Percentiles rank a stretch among this genome's conserved stretches.
These are phyloP conservation scores for Irpex sp. DNA, from an alignment of 1,284 basidiomycete species.

Conservation along the genomic window DNA sequence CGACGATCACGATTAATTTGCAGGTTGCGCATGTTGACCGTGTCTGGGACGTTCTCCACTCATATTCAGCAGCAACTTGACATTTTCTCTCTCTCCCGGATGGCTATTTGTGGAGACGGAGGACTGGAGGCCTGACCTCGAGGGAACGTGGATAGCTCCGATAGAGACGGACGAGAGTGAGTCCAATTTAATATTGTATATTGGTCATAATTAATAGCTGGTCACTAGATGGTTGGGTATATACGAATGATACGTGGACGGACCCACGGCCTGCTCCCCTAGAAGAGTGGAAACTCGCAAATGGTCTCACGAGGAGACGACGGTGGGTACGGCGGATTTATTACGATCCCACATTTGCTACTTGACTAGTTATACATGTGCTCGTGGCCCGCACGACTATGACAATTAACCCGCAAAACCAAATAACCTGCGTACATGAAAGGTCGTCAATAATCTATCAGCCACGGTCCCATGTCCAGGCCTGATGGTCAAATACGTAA, in stretches of 20 bases:
- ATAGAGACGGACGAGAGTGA: slow-evolving; percentile 45
- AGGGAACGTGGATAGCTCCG: slow-evolving; percentile 47
- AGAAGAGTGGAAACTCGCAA: slow-evolving; percentile 37
- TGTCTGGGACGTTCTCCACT: slow-evolving; percentile 16
- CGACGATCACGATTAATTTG: background rate
- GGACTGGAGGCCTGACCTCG: slow-evolving; percentile 67
- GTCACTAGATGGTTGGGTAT: slow-evolving; percentile 67
- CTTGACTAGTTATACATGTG: background rate
- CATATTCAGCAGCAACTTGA: slow-evolving; percentile 63
- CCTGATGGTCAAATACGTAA: background rate
- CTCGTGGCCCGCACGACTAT: background rate
- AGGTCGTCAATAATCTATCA: background rate
- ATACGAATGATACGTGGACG: slow-evolving; percentile 71
- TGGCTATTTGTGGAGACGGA: slow-evolving; percentile 74
- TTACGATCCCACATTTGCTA: slow-evolving; percentile 25
- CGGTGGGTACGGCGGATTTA: slow-evolving; percentile 67
- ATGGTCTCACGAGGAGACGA: slow-evolving; percentile 59
- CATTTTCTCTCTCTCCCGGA: slow-evolving; percentile 64
- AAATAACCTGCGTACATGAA: background rate
- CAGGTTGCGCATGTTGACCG: background rate
- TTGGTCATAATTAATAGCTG: background rate
- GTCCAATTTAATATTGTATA: slow-evolving; percentile 14
- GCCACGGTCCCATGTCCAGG: background rate
- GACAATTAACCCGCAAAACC: background rate
- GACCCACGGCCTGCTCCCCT: slow-evolving; percentile 39